These are phyloP conservation scores for Diaporthe ampelina DNA, from an alignment of 2,329 filamentous ascomycete genomes.

Conservation along the genomic window DNA sequence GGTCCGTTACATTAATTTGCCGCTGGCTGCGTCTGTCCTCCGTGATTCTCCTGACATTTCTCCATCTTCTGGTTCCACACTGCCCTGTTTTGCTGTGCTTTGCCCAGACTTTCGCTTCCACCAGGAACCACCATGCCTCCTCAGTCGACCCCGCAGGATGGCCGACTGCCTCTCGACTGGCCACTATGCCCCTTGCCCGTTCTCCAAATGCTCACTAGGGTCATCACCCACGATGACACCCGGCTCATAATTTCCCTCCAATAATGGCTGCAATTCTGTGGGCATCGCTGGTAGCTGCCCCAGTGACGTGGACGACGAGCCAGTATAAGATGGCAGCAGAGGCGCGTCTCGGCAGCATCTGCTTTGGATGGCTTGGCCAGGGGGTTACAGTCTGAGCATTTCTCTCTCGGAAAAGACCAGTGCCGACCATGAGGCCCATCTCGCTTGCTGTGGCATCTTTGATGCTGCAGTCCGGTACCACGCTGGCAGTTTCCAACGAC, in stretches of 20 bases:
- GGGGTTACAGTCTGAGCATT: not conserved
- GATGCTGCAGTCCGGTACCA: constrained; percentile 11
- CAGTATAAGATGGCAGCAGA: constrained; percentile 1
- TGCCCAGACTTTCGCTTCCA: constrained; percentile 24
- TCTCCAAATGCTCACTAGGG: constrained; percentile 21
- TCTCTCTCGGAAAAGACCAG: not conserved
- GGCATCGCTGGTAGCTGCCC: not conserved
- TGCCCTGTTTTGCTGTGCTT: constrained; percentile 7
- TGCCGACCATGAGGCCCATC: constrained; percentile 33
- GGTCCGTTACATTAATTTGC: not conserved
- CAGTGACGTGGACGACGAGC: not conserved
- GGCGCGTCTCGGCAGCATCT: constrained; percentile 2
- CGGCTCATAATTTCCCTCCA: constrained; percentile 42
- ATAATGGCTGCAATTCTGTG: constrained; percentile 28
- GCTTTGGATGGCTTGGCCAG: not conserved
- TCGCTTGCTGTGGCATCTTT: constrained; percentile 26
- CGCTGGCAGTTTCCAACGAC: not conserved
- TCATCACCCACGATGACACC: constrained; percentile 7
- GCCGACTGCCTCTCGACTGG: constrained; percentile 10
- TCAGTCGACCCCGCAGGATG: constrained; percentile 22
- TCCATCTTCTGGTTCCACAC: constrained; percentile 23
- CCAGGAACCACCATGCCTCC: constrained; percentile 17
- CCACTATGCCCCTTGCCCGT: not conserved
- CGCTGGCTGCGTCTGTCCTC: constrained; percentile 8
- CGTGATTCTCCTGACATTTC: not conserved